phyloP scores from a whole-genome alignment of 345 rosid species.

The Odontarrhena argentea region DNA sequence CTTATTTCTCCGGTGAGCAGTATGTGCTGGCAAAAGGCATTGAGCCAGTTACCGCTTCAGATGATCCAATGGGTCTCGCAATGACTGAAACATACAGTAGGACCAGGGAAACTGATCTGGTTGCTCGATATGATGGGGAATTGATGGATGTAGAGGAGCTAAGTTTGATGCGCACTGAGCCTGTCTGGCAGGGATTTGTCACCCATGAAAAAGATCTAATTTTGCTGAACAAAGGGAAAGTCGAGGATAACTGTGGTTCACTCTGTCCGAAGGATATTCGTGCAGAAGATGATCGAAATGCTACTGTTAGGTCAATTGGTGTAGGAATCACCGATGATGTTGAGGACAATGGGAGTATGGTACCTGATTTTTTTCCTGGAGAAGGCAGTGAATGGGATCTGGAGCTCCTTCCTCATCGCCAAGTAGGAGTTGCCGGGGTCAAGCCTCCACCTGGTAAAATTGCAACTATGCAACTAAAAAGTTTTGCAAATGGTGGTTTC shows the following conservation, averaged over 20 bases:
- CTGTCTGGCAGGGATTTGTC: constrained; percentile 96
- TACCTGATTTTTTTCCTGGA: constrained; percentile 72
- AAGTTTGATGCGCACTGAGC: constrained; percentile 74
- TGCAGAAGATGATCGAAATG: constrained; percentile 75
- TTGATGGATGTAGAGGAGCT: constrained; percentile 84
- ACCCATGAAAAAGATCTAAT: constrained; percentile 73
- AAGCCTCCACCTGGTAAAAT: constrained; percentile 44
- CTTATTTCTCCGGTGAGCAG: constrained; percentile 92
- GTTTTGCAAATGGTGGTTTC: constrained; percentile 62
- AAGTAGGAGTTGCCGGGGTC: constrained; percentile 51
- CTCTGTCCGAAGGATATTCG: constrained; percentile 60
- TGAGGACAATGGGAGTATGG: constrained; percentile 79
- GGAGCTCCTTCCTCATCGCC: constrained; percentile 65
- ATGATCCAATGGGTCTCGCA: constrained; percentile 69
- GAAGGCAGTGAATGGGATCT: constrained; percentile 89
- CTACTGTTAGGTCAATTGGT: constrained; percentile 95
- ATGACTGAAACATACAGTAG: constrained; percentile 59
- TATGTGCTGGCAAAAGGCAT: constrained; percentile 64
- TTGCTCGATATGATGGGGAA: constrained; percentile 72
- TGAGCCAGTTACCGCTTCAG: constrained; percentile 63
- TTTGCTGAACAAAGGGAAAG: constrained; percentile 61
- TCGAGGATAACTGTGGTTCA: constrained; percentile 49
- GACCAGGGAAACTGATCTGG: constrained; percentile 56
- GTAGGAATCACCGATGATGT: constrained; percentile 89
- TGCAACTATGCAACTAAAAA: constrained; percentile 46